phyloP scores from a whole-genome alignment of 2,329 filamentous ascomycete species.

The Penicillium sp. region DNA sequence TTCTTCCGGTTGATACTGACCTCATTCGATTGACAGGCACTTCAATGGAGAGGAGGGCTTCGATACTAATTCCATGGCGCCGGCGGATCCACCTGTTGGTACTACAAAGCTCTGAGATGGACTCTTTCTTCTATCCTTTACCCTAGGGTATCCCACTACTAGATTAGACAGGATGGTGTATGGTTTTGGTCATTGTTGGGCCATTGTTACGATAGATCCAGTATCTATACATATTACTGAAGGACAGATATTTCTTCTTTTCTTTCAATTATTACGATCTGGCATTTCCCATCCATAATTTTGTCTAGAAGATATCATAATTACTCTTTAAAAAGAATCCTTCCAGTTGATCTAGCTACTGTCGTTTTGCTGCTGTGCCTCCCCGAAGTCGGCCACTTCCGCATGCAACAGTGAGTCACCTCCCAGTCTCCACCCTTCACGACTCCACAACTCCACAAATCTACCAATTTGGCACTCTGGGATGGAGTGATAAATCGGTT shows the following conservation, averaged over 20 bases:
- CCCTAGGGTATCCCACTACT: neutral
- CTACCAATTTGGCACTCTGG: neutral
- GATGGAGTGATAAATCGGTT: neutral
- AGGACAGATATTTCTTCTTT: too few relatives aligned
- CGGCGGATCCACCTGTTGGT: constrained; percentile 20
- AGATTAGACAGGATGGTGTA: neutral
- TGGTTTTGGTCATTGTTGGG: neutral
- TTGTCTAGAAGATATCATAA: too few relatives aligned
- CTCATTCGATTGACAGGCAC: constrained; percentile 36
- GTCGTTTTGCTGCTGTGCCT: too few relatives aligned
- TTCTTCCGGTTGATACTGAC: constrained; percentile 8
- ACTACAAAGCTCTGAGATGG: neutral
- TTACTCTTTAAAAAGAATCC: too few relatives aligned
- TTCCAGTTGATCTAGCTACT: too few relatives aligned
- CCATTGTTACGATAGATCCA: neutral
- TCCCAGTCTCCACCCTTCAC: neutral
- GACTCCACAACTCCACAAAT: neutral
- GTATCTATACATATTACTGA: neutral
- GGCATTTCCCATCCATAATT: too few relatives aligned
- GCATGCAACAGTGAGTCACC: constrained; percentile 2
- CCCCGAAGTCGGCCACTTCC: neutral
- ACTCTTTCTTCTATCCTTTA: too few relatives aligned
- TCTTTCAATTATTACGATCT: too few relatives aligned
- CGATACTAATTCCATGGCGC: constrained; percentile 40
- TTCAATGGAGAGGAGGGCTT: constrained; percentile 54